These are phyloP conservation scores for Talaromyces verruculosus DNA, from an alignment of 2,329 filamentous ascomycete species.

Conservation along the genomic window DNA sequence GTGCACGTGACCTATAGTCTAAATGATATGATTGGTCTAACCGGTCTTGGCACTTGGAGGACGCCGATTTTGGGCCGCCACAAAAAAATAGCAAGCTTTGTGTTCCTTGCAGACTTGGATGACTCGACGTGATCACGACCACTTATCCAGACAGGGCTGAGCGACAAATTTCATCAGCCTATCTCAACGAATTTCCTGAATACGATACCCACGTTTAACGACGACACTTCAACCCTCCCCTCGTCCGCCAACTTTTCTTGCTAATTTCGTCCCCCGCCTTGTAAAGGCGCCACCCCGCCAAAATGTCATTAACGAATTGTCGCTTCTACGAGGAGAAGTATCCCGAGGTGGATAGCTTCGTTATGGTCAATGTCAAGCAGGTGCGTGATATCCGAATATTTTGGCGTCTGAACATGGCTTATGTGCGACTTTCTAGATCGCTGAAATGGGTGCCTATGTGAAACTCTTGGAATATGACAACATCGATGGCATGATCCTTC, in stretches of 20 bases:
- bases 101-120: conserved; percentile 8
- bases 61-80: conserved; percentile 19
- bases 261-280: conserved; percentile 19
- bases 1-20: conserved; percentile 1
- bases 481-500: conserved; percentile 99
- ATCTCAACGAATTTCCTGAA: not conserved
- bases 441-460: conserved; percentile 99
- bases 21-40: not conserved
- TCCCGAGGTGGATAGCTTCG: conserved; percentile 98
- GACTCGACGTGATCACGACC: conserved; percentile 10
- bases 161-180: not conserved
- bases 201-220: not conserved
- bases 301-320: conserved; percentile 93
- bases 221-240: not conserved
- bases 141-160: not conserved
- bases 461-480: conserved; percentile 99
- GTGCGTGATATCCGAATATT: conserved; percentile 46
- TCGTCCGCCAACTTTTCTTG: not conserved
- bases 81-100: conserved; percentile 21
- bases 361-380: conserved; percentile 99
- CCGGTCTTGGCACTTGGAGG: conserved; percentile 1
- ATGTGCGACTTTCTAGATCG: conserved; percentile 62
- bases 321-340: conserved; percentile 98
- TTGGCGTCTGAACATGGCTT: conserved; percentile 13
- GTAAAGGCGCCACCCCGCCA: conserved; percentile 53